Conservation (phyloP, 768 basidiomycete species). For the Boletus rubropictus region DNA sequence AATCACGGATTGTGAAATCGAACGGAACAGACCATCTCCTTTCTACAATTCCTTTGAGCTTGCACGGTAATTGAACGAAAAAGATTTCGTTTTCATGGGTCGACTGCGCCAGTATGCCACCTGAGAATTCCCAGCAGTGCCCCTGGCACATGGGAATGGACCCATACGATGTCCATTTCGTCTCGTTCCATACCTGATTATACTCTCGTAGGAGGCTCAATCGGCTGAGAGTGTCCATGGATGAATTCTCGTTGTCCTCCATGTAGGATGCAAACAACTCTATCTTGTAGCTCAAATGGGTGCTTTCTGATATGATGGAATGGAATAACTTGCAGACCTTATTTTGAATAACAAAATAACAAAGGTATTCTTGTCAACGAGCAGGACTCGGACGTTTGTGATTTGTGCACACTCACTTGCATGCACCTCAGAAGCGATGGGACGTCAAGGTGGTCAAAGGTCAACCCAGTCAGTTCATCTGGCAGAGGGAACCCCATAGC, state of each 20-base stretch:
- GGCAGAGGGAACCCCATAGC: slow-evolving; percentile 25
- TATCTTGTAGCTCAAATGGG: slow-evolving; percentile 27
- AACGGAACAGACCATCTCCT: slow-evolving; percentile 26
- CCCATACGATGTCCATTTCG: slow-evolving; percentile 17
- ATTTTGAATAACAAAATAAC: neutral
- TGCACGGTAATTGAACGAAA: slow-evolving; percentile 29
- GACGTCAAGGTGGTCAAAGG: slow-evolving; percentile 28
- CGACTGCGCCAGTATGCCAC: slow-evolving; percentile 32
- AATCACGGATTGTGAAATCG: slow-evolving; percentile 31
- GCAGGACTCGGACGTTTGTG: neutral
- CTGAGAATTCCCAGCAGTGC: slow-evolving; percentile 31
- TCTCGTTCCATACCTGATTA: slow-evolving; percentile 26
- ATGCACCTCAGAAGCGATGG: slow-evolving; percentile 24
- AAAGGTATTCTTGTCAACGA: neutral
- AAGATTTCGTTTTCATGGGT: slow-evolving; percentile 14
- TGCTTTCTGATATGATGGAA: slow-evolving; percentile 22
- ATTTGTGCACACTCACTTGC: slow-evolving; percentile 17
- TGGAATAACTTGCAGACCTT: slow-evolving; percentile 31
- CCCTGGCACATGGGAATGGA: slow-evolving; percentile 16
- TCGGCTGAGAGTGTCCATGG: slow-evolving; percentile 20
- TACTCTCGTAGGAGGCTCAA: slow-evolving; percentile 24
- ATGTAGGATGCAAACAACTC: slow-evolving; percentile 28
- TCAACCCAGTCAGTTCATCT: slow-evolving; percentile 24
- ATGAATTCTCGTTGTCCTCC: slow-evolving; percentile 18
- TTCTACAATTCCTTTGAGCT: slow-evolving; percentile 23